Base-by-base conservation (phyloP, 768 basidiomycete species). In the Lyophyllum shimeji region DNA sequence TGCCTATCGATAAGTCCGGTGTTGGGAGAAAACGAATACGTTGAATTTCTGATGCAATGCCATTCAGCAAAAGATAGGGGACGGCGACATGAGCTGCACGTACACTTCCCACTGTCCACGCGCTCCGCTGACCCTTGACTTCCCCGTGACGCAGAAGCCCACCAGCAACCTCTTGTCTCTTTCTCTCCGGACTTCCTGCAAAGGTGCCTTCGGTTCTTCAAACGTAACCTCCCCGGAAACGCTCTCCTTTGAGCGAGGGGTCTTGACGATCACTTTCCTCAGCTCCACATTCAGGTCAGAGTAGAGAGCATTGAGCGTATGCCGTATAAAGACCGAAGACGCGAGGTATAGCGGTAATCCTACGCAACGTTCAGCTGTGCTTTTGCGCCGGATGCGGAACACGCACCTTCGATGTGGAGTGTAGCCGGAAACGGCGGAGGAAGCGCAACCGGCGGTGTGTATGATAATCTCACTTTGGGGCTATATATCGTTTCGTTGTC, bases 261-360 rank as follows among this genome's bases (percentile, higher is more conserved):
- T 68, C 18, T 76, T 60, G 13, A 81, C 71, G 0, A 71, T 66
- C 45, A 86, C 67, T 63, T 81, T 85, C 20, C 74, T 75, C 39
- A 89, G 68, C 37, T 76, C 75, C 34, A 93, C 80, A 3, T 64
- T 69, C 33, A 90, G 71, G 65, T 90, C 84, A 11, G 85, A 79
- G 65, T 90, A 91, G 15, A 92, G 68, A 12, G 90, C 85, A 64
- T 84, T 88, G 66, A 93, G 79, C 4, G 90, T 87, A 58, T 87
- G 89, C 18, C 86, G 79, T 18, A 91, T 71, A 59, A 91, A 81
- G 2, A 80, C 79, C 2, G 88, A 83, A 0, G 88, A 89, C 0
- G 87, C 81, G 57, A 85, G 76, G 69, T 92, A 93, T 27, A 92
- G 62, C 7, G 85, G 82, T 3, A 89, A 67, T n/a, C 90, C 89